Conservation (phyloP, 2,329 filamentous ascomycete species). For the Geoglossum cookeanum region DNA sequence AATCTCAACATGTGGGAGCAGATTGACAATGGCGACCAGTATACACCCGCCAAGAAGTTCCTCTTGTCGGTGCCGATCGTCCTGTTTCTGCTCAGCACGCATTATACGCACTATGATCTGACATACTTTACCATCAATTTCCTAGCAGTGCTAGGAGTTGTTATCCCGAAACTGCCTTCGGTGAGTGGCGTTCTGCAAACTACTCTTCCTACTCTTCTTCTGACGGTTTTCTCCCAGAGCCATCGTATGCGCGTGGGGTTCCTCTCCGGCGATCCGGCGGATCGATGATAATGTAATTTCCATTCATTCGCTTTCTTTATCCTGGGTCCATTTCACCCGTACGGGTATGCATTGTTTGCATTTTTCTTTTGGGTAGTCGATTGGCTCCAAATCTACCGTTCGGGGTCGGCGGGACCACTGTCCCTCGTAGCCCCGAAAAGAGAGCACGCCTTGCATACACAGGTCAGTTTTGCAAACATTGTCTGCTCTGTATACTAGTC, state of each 20-base stretch:
- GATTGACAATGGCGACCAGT: conserved; percentile 97
- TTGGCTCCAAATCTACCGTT: background rate
- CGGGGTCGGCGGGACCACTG: background rate
- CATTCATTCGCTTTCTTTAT: background rate
- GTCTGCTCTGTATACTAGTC: background rate
- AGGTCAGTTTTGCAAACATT: background rate
- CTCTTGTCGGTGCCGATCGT: conserved; percentile 84
- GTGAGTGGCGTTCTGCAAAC: conserved; percentile 36
- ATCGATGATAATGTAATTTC: conserved; percentile 2
- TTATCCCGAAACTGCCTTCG: conserved; percentile 90
- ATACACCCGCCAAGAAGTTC: conserved; percentile 97
- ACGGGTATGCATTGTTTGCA: background rate
- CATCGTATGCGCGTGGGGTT: conserved; percentile 12
- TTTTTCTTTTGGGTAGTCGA: background rate
- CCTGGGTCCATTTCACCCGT: background rate
- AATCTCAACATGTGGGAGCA: conserved; percentile 99
- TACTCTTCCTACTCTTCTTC: conserved; percentile 6
- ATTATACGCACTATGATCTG: conserved; percentile 96
- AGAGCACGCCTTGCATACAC: background rate
- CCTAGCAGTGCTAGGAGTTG: conserved; percentile 73
- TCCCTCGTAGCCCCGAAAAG: background rate
- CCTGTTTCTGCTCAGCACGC: conserved; percentile 88
- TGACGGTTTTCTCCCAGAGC: conserved; percentile 10
- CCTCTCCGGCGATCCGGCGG: conserved; percentile 10
- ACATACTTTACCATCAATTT: conserved; percentile 97